These are phyloP conservation scores for Melanomma pulvis-pyrius DNA, from an alignment of 495 filamentous ascomycete genomes.

Conservation along the genomic window DNA sequence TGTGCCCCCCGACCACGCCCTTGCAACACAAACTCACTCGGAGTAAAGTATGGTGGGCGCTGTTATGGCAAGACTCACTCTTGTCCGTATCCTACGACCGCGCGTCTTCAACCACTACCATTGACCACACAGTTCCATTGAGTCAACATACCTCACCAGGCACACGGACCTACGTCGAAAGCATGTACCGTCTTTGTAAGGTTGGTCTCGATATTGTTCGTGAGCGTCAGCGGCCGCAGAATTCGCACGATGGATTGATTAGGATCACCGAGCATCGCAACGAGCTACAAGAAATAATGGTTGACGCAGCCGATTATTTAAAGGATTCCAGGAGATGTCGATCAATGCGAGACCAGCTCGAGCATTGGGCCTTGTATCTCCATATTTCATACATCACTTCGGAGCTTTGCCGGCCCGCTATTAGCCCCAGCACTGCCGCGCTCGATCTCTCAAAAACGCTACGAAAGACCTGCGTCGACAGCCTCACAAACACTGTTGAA, in stretches of 20 bases:
- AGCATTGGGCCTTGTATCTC: slow-evolving; percentile 60
- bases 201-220: slow-evolving; percentile 61
- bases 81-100: slow-evolving; percentile 64
- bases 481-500: slow-evolving; percentile 65
- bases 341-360: slow-evolving; percentile 54
- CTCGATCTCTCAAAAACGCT: slow-evolving; percentile 50
- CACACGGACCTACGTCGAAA: slow-evolving; percentile 55
- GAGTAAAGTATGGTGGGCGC: slow-evolving; percentile 55
- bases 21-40: slow-evolving; percentile 27
- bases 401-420: slow-evolving; percentile 62
- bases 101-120: slow-evolving; percentile 56
- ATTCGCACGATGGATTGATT: slow-evolving; percentile 48
- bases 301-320: slow-evolving; percentile 56
- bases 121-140: slow-evolving; percentile 54
- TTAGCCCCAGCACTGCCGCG: slow-evolving; percentile 53
- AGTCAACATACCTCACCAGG: slow-evolving; percentile 48
- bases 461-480: slow-evolving; percentile 60
- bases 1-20: slow-evolving; percentile 54
- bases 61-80: slow-evolving; percentile 66
- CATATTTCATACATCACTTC: slow-evolving; percentile 63
- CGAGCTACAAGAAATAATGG: slow-evolving; percentile 55
- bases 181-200: slow-evolving; percentile 57
- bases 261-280: slow-evolving; percentile 57
- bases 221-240: slow-evolving; percentile 53
- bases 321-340: slow-evolving; percentile 55